Conservation (phyloP, 192 early-diverging fungal genomes). For the Hyaloraphidium curvatum region DNA sequence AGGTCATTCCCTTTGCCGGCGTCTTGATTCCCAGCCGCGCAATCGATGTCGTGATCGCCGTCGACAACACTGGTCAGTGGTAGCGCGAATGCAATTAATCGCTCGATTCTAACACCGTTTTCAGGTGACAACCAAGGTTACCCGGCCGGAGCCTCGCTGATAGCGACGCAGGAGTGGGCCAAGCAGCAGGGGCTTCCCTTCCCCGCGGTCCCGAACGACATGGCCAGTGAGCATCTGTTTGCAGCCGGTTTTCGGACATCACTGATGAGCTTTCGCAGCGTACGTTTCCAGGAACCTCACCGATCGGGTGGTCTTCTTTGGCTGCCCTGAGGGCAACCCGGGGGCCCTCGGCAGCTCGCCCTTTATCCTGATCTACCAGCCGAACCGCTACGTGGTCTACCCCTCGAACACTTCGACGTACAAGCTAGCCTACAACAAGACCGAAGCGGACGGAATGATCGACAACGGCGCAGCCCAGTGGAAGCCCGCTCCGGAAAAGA, state of each 20-base stretch:
- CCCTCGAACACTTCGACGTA: constrained; percentile 12
- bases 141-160: constrained; percentile 7
- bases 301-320: constrained; percentile 8
- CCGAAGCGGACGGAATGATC: too few relatives aligned
- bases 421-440: constrained; percentile 5
- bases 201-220: constrained; percentile 10
- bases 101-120: not conserved
- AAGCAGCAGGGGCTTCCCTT: constrained; percentile 4
- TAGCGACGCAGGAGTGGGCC: constrained; percentile 9
- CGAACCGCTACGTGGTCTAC: constrained; percentile 5
- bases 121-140: not conserved
- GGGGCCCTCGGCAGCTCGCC: constrained; percentile 5
- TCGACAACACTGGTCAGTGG: too few relatives aligned
- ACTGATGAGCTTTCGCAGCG: constrained; percentile 8
- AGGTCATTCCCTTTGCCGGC: constrained; percentile 11
- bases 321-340: constrained; percentile 5
- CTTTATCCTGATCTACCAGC: constrained; percentile 13
- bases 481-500: too few relatives aligned
- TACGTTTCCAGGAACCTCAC: constrained; percentile 8
- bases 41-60: constrained; percentile 9
- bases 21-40: constrained; percentile 3
- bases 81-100: too few relatives aligned
- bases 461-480: too few relatives aligned
- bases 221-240: too few relatives aligned
- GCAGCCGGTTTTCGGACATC: too few relatives aligned